phyloP scores from a whole-genome alignment of 345 rosid genomes.

The Lagerstroemia speciosa region DNA sequence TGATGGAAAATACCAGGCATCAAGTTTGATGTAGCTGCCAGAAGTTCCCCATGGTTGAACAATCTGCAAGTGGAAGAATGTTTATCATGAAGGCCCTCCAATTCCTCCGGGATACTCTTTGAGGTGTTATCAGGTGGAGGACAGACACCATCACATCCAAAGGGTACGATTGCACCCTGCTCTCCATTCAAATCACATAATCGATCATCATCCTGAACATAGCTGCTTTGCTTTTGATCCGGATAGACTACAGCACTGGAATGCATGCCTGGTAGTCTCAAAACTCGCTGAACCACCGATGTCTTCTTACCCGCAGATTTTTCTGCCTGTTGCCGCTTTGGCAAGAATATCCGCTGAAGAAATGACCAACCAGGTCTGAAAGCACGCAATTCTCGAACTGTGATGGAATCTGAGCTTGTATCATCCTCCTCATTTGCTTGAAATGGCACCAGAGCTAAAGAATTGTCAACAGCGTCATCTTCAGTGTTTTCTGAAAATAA shows the following conservation, averaged over 20 bases:
- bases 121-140: conserved; percentile 29
- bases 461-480: conserved; percentile 22
- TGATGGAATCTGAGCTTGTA: conserved; percentile 11
- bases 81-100: conserved; percentile 53
- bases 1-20: conserved; percentile 35
- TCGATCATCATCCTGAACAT: conserved; percentile 24
- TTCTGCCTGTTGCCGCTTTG: conserved; percentile 23
- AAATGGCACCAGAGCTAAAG: conserved; percentile 48
- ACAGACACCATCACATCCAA: conserved; percentile 23
- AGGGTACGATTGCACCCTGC: conserved; percentile 40
- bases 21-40: conserved; percentile 57
- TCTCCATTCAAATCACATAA: conserved; percentile 42
- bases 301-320: conserved; percentile 41
- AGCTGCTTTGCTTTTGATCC: conserved; percentile 40
- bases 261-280: conserved; percentile 38
- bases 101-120: conserved; percentile 41
- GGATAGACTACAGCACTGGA: conserved; percentile 57
- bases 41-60: conserved; percentile 69
- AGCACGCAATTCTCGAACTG: conserved; percentile 10
- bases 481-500: neutral
- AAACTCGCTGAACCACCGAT: conserved; percentile 37
- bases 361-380: conserved; percentile 53
- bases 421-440: conserved; percentile 21
- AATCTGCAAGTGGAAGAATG: conserved; percentile 76
- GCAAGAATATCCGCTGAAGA: conserved; percentile 32